Conservation (phyloP, 768 basidiomycete species). For the Panus rudis region DNA sequence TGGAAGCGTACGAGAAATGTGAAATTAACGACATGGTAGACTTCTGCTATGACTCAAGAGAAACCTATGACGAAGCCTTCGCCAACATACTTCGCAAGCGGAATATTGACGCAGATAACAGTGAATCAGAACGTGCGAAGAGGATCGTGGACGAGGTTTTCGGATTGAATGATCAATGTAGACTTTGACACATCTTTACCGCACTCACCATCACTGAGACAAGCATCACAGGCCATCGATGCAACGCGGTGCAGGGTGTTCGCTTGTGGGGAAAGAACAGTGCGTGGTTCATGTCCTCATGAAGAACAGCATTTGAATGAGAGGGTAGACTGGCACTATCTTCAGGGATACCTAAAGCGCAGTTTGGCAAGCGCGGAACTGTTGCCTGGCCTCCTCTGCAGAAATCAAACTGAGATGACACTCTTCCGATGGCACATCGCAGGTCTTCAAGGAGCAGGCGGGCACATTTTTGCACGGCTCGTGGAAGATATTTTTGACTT, state of each 20-base stretch:
- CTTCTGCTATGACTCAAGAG: too few relatives aligned
- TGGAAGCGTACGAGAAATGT: too few relatives aligned
- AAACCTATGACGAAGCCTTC: too few relatives aligned
- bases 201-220: not conserved
- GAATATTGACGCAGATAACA: conserved; percentile 7
- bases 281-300: conserved; percentile 12
- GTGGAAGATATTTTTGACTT: conserved; percentile 1
- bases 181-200: conserved; percentile 1
- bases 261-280: conserved; percentile 22
- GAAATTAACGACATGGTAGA: too few relatives aligned
- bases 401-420: conserved; percentile 10
- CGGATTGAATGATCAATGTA: conserved; percentile 19
- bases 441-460: conserved; percentile 2
- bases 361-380: not conserved
- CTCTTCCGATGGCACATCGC: not conserved
- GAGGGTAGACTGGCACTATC: not conserved
- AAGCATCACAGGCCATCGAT: conserved; percentile 13
- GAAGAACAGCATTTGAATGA: not conserved
- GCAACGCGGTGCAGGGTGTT: conserved; percentile 7
- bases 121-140: conserved; percentile 9
- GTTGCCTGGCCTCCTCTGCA: conserved; percentile 1
- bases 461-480: conserved; percentile 2
- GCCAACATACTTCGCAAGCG: not conserved
- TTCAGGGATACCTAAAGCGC: conserved; percentile 11
- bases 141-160: conserved; percentile 15